Evolutionary conservation across 1,284 basidiomycete species (phyloP), one percentile per base, ranked within the genome.

Genomic region (Rhodofomes roseus): DNA sequence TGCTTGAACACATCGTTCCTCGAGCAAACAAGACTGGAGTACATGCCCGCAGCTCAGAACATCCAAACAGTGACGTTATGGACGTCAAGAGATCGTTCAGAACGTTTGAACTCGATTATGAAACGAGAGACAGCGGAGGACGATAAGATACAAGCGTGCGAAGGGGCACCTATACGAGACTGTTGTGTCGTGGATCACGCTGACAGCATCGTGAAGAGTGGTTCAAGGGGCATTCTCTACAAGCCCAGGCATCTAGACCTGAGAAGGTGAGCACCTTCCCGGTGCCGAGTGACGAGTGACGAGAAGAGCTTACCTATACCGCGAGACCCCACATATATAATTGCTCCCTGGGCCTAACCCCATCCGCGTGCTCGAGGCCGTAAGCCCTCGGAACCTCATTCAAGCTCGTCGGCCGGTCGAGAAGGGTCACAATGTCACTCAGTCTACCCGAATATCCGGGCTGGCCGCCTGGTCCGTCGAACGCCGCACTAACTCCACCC

Each of bases 401-500:
- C 25, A 12, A 48, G 46, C 25, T 4, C 25, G 9, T 14, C 46
- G 46, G 46, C 2, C 22, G 46, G 7, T n/a, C 25, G 25, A 48
- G 46, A 23, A 48, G 46, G 46, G 18, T 12, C 12, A 29, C 46
- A 27, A 48, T 48, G 25, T 48, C 46, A n/a, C 20, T 25, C 27
- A 48, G 46, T 25, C 29, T 46, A 23, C 22, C 25, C 25, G 34
- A 53, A 23, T 53, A 37, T 20, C 40, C 22, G 39, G 16, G 37
- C 7, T 27, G 37, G 37, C 23, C 53, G 36, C 23, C 39, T 16
- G n/a, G 23, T 14, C 23, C 39, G 53, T 29, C 53, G 31, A 54
- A 43, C 53, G 53, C 53, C 40, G 53, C 50, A 52, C 50, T 52
- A 52, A 52, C 20, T 31, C 50, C 50, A 52, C 50, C 50, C 29